phyloP scores from a whole-genome alignment of 169 alveolate genomes.

The Cytauxzoon felis region DNA sequence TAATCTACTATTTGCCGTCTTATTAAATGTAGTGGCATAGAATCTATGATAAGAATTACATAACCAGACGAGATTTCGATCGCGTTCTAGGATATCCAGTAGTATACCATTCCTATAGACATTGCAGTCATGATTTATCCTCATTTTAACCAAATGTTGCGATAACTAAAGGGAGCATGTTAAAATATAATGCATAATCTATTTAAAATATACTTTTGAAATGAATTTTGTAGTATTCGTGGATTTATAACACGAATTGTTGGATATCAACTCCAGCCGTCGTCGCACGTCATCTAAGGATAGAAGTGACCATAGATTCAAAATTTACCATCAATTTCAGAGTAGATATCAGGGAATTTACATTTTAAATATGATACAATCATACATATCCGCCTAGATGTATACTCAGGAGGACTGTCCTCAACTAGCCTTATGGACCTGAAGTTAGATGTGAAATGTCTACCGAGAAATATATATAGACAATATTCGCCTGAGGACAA shows the following conservation, averaged over 20 bases:
- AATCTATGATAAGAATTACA: slow-evolving; percentile 75
- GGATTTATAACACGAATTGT: too few species aligned
- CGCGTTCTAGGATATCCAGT: slow-evolving; percentile 67
- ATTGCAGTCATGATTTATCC: slow-evolving; percentile 60
- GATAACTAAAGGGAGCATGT: slow-evolving; percentile 30
- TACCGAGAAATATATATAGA: too few species aligned
- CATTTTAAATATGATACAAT: slow-evolving; percentile 12
- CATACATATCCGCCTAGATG: too few species aligned
- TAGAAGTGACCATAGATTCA: too few species aligned
- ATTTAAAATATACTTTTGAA: slow-evolving; percentile 37
- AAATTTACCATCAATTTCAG: background rate
- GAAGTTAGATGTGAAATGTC: too few species aligned
- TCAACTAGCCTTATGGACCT: too few species aligned
- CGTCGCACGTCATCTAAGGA: too few species aligned
- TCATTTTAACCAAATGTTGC: slow-evolving; percentile 62
- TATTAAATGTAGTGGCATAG: slow-evolving; percentile 67
- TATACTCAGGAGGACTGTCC: too few species aligned
- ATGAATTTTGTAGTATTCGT: slow-evolving; percentile 38
- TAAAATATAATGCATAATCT: background rate
- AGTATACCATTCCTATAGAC: slow-evolving; percentile 60
- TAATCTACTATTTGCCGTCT: slow-evolving; percentile 62
- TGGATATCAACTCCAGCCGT: too few species aligned
- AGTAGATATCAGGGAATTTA: slow-evolving; percentile 1
- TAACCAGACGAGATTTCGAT: slow-evolving; percentile 67
- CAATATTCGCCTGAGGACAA: too few species aligned